Evolutionary conservation across 768 basidiomycete genomes (phyloP).

Genomic region (Leccinellum luteum): DNA sequence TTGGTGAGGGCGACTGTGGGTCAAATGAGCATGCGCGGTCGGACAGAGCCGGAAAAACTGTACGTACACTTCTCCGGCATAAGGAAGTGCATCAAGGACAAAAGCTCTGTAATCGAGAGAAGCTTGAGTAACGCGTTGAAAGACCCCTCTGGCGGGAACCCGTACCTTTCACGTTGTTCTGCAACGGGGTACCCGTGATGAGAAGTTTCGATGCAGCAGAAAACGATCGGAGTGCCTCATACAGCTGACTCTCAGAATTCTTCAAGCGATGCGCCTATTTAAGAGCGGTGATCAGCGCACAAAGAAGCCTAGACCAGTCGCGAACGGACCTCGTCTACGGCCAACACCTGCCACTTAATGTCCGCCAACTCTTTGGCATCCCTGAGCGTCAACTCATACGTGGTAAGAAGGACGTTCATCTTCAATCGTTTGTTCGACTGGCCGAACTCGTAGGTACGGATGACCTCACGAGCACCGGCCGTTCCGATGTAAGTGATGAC

Average conservation of each 20-base stretch:
- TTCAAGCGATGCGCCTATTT: slow-evolving; percentile 91
- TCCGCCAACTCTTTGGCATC: slow-evolving; percentile 85
- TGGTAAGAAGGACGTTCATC: slow-evolving; percentile 96
- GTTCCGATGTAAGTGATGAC: slow-evolving; percentile 97
- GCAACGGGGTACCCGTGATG: slow-evolving; percentile 96
- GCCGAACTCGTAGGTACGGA: slow-evolving; percentile 91
- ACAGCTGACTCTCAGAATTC: slow-evolving; percentile 96
- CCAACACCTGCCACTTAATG: slow-evolving; percentile 96
- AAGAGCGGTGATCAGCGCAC: slow-evolving; percentile 15
- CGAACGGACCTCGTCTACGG: slow-evolving; percentile 84
- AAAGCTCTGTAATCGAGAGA: slow-evolving; percentile 57
- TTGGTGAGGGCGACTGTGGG: slow-evolving; percentile 80
- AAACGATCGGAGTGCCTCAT: slow-evolving; percentile 90
- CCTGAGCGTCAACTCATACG: slow-evolving; percentile 92
- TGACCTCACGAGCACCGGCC: slow-evolving; percentile 82
- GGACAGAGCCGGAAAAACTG: not conserved
- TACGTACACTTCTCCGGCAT: slow-evolving; percentile 95
- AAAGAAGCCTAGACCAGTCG: not conserved
- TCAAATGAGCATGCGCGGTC: slow-evolving; percentile 8
- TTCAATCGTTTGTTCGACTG: slow-evolving; percentile 83
- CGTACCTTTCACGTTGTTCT: slow-evolving; percentile 97
- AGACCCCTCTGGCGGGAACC: slow-evolving; percentile 4
- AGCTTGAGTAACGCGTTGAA: slow-evolving; percentile 8
- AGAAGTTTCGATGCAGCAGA: slow-evolving; percentile 88
- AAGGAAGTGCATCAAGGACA: slow-evolving; percentile 98